Evolutionary conservation across 202 grass and related monocot species (phyloP).

Genomic region (Schoenoplectus tabernaemontani): DNA sequence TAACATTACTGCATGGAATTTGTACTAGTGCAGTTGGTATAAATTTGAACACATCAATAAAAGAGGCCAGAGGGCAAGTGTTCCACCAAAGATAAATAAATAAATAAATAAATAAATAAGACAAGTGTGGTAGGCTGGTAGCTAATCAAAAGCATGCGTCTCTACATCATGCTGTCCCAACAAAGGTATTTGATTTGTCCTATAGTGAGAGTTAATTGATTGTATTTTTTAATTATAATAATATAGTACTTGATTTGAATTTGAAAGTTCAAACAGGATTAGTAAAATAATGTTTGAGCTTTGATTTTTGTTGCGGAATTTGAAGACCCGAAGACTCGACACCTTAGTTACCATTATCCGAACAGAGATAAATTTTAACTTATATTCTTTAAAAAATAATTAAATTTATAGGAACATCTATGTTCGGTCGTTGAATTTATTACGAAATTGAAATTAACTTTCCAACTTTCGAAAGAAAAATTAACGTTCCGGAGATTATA

Average conservation of each 20-base stretch:
- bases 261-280: slow-evolving; percentile 1
- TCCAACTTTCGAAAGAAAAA: too few species aligned
- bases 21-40: background rate
- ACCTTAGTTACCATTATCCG: background rate
- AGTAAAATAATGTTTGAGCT: background rate
- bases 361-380: background rate
- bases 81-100: too few species aligned
- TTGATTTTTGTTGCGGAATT: slow-evolving; percentile 5
- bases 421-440: background rate
- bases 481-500: too few species aligned
- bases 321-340: background rate
- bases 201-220: background rate
- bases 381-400: background rate
- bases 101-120: background rate
- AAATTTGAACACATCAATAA: slow-evolving; percentile 11
- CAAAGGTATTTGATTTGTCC: background rate
- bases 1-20: background rate
- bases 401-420: background rate
- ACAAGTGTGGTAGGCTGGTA: background rate
- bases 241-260: background rate
- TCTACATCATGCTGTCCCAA: slow-evolving; percentile 13
- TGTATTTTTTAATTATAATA: background rate
- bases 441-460: background rate
- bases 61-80: too few species aligned
- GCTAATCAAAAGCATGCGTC: background rate